Percentiles rank a stretch among this genome's conserved stretches.
phyloP scores from a whole-genome alignment of 495 filamentous ascomycete genomes.

The Annulohypoxylon maeteangense region DNA sequence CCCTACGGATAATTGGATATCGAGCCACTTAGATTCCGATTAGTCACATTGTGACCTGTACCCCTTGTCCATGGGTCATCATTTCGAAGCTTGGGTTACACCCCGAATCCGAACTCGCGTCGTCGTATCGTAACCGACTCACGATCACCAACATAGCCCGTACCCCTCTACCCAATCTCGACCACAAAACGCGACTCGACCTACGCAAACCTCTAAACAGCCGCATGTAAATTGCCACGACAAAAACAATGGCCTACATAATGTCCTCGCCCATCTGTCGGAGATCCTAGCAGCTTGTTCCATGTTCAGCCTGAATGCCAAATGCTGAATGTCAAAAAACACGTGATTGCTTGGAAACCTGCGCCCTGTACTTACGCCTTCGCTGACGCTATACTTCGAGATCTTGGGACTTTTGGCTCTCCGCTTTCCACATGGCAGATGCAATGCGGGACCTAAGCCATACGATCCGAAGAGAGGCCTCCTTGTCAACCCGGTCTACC shows the following conservation, averaged over 20 bases:
- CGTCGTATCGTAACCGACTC: constrained; percentile 24
- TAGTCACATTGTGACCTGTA: constrained; percentile 35
- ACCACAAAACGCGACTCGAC: constrained; percentile 7
- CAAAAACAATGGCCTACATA: constrained; percentile 13
- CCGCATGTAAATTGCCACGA: constrained; percentile 3
- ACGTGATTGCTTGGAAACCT: constrained; percentile 24
- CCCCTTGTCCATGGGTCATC: constrained; percentile 32
- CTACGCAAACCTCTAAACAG: constrained; percentile 13
- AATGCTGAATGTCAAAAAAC: not conserved
- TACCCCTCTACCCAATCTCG: constrained; percentile 25
- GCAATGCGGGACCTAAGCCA: constrained; percentile 34
- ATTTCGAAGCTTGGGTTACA: constrained; percentile 24
- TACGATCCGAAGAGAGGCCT: constrained; percentile 24
- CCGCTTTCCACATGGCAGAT: constrained; percentile 39
- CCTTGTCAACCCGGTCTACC: constrained; percentile 23
- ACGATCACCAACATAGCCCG: constrained; percentile 31
- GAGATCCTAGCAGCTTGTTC: not conserved
- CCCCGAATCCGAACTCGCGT: constrained; percentile 23
- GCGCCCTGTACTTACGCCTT: constrained; percentile 31
- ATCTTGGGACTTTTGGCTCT: constrained; percentile 29
- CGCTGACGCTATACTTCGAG: constrained; percentile 34
- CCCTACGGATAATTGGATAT: constrained; percentile 32
- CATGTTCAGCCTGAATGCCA: constrained; percentile 3
- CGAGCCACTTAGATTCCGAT: constrained; percentile 22
- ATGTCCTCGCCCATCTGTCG: constrained; percentile 1